Evolutionary conservation across 1,139 yeast species (phyloP).

Genomic region (Yamadazyma jaroonii): DNA sequence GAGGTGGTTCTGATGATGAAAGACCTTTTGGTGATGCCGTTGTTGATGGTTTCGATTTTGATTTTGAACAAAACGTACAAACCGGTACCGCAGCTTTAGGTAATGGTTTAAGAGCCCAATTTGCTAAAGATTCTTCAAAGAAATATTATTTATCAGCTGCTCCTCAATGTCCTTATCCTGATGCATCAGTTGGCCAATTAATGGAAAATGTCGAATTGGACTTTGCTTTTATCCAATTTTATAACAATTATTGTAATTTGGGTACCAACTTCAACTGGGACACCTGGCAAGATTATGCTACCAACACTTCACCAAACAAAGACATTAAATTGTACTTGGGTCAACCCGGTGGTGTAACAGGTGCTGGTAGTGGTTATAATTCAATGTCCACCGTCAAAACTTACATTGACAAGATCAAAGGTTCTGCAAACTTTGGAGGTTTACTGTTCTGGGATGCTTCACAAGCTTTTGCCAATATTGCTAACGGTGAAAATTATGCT

Average conservation of each 20-base stretch:
- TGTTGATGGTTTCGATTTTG: constrained; percentile 48
- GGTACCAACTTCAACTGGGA: constrained; percentile 72
- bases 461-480: constrained; percentile 60
- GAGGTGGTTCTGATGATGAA: constrained; percentile 60
- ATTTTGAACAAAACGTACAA: constrained; percentile 41
- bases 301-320: constrained; percentile 60
- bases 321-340: constrained; percentile 67
- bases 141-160: constrained; percentile 84
- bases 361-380: constrained; percentile 53
- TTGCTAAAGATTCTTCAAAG: constrained; percentile 51
- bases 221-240: constrained; percentile 88
- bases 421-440: constrained; percentile 66
- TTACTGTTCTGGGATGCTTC: constrained; percentile 92
- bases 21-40: constrained; percentile 72
- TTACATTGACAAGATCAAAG: constrained; percentile 33
- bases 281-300: constrained; percentile 75
- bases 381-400: constrained; percentile 18
- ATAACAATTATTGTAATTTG: constrained; percentile 81
- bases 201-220: constrained; percentile 65
- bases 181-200: constrained; percentile 73
- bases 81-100: constrained; percentile 65
- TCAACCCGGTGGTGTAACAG: constrained; percentile 65
- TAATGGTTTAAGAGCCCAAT: constrained; percentile 55
- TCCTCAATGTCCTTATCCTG: constrained; percentile 95
- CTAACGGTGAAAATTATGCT: constrained; percentile 43